Base-by-base conservation (phyloP, 345 rosid genomes). In the Isatis tinctoria region DNA sequence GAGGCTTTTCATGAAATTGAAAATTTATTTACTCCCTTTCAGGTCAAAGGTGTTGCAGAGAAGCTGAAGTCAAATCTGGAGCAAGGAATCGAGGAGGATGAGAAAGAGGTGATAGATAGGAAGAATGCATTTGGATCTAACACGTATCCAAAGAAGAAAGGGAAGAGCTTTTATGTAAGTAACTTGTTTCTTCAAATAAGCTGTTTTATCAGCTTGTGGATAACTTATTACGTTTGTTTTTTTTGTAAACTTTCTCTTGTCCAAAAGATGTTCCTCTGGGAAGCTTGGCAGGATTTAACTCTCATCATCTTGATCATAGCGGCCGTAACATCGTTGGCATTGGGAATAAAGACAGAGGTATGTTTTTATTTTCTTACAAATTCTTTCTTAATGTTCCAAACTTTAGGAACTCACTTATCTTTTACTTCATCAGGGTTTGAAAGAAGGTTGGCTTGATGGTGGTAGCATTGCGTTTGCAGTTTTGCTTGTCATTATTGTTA, bases 281-380 rank as follows among this genome's bases (percentile, higher is more conserved):
- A 94, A 84, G 98, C 98, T 47, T 95, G 97, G 96, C 99, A 91
- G 82, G 99, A 95, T 85, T 83, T 95, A 74, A 91, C 93, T 56
- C 96, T 95, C 30, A 86, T 95, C 71, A 95, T 95, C 83, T 84
- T 95, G 87, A 92, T 90, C 60, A 74, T 92, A 69, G 98, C 99
- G 3, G 99, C 99, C 30, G 28, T 82, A 28, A 88, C 86, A 65
- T 92, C 97, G 22, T 69, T 95, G 75, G 98, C 77, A 16, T 65
- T 95, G 77, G 99, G 99, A 73, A 90, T 95, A 43, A 95, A 83
- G 85, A 92, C 99, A 17, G 97, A 96, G 98, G 98, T 88, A 6
- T 36, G 41, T 2, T 0, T n/a, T 49, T 4, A 16, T 58, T 26
- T 40, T 27, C 5, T 22, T 8, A 8, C 2, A 5, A 32, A 3